Percentiles rank a stretch among this genome's conserved stretches.
These are phyloP conservation scores for Syzygium aqueum DNA, from an alignment of 345 rosid species.

Conservation along the genomic window DNA sequence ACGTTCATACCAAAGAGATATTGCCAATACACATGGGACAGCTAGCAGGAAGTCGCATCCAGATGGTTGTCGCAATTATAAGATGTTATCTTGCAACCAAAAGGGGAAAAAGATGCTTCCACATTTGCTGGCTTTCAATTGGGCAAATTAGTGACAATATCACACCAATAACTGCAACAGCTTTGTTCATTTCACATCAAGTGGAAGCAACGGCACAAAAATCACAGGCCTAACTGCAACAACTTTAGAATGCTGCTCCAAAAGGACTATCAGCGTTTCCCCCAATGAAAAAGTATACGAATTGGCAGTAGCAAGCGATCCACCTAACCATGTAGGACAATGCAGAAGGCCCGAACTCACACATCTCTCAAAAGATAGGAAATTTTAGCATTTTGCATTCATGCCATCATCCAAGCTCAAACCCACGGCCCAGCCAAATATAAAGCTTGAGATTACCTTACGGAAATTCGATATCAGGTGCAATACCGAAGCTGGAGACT, in stretches of 20 bases:
- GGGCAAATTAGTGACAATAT: neutral
- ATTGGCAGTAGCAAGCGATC: neutral
- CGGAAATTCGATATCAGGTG: slow-evolving; percentile 87
- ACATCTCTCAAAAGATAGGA: neutral
- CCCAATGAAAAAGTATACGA: neutral
- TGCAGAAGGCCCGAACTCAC: neutral
- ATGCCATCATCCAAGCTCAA: neutral
- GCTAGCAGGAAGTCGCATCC: neutral
- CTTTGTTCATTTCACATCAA: neutral
- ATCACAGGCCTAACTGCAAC: neutral
- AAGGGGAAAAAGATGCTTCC: neutral
- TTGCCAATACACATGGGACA: neutral
- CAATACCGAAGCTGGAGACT: slow-evolving; percentile 85
- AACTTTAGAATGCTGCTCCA: neutral
- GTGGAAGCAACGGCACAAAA: neutral
- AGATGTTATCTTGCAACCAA: neutral
- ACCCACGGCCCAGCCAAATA: neutral
- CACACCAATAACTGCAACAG: neutral
- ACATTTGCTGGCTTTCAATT: neutral
- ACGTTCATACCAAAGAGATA: neutral
- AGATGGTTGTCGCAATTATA: neutral
- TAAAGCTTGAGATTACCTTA: slow-evolving; percentile 31
- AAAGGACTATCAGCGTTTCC: neutral
- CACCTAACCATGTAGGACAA: neutral
- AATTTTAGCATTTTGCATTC: neutral